Evolutionary conservation across 306 rosid genomes (phyloP), one percentile per base, ranked within the genome.

Genomic region (Vigna angularis): DNA sequence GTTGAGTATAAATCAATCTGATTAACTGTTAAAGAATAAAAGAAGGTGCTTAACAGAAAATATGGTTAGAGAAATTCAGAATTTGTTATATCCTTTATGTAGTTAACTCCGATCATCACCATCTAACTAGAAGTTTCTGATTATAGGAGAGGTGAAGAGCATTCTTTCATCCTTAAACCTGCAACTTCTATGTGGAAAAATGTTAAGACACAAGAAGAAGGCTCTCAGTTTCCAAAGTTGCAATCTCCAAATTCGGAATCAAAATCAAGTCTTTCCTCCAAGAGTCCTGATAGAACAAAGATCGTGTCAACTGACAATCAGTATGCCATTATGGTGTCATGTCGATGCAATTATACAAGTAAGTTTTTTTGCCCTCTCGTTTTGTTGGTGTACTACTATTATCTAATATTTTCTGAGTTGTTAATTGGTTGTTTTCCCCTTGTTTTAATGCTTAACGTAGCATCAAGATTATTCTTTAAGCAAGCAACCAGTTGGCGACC

Each of bases 141-240:
- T 83, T 89, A 72, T 89, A 95, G 99, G 97, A 93, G 96, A 85
- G 95, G 97, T 30, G 98, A 95, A 85, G 99, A 93, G 52, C 99
- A 95, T 83, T 95, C 98, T 73, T 95, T 93, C 84, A 93, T 95
- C 71, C 96, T 95, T 82, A 95, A 91, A 83, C 98, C 97, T 24
- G 87, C 88, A 75, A 91, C 90, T 70, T 82, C 92, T 65, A 47
- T 82, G 91, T 88, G 83, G 88, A 95, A 88, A 86, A 90, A 85
- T 86, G 77, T 86, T 62, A 95, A 93, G 86, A 77, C 73, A 65
- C 86, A 56, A 44, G 86, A 86, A 47, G 98, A 93, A 86, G 85
- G 82, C 66, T 83, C 86, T 38, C 93, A 75, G 18, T 70, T 84
- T 61, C 82, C 89, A 36, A 89, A 86, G 55, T 36, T 62, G 24